These are phyloP conservation scores for Stephanodiscus triporus DNA, from an alignment of 108 stramenopile species.

Conservation along the genomic window DNA sequence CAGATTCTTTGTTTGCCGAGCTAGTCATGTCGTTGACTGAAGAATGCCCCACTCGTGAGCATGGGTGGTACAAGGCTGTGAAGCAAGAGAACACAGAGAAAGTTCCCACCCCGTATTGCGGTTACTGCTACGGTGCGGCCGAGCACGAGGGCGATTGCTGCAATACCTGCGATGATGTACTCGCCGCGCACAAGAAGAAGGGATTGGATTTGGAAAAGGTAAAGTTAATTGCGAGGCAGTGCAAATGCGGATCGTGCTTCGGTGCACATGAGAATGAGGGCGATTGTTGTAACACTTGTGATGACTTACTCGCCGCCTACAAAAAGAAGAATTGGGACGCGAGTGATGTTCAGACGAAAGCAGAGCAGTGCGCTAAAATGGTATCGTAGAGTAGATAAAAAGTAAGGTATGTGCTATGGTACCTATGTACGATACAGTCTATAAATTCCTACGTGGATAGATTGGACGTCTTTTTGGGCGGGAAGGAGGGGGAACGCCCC, in stretches of 20 bases:
- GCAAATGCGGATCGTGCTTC: constrained; percentile 92
- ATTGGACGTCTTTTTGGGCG: no score
- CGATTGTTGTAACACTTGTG: constrained; percentile 92
- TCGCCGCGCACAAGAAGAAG: background rate
- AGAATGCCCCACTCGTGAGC: constrained; percentile 26
- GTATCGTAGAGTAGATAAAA: no score
- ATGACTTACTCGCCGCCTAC: constrained; percentile 67
- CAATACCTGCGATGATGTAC: background rate
- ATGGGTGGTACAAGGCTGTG: constrained; percentile 11
- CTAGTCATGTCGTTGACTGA: constrained; percentile 56
- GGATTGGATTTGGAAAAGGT: background rate
- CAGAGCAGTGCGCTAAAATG: constrained; percentile 97
- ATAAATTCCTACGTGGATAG: no score
- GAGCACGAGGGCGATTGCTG: background rate
- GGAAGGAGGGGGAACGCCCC: no score
- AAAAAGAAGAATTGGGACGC: constrained; percentile 81
- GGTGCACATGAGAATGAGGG: constrained; percentile 73
- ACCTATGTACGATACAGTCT: no score
- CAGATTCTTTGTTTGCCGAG: constrained; percentile 73
- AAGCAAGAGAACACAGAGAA: constrained; percentile 12
- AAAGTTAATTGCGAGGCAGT: background rate
- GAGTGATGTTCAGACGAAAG: constrained; percentile 57
- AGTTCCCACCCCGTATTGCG: background rate
- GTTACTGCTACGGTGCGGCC: background rate
- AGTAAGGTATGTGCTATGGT: no score